Base-by-base conservation (phyloP, 768 basidiomycete genomes). In the Coprinellus aureogranulatus region DNA sequence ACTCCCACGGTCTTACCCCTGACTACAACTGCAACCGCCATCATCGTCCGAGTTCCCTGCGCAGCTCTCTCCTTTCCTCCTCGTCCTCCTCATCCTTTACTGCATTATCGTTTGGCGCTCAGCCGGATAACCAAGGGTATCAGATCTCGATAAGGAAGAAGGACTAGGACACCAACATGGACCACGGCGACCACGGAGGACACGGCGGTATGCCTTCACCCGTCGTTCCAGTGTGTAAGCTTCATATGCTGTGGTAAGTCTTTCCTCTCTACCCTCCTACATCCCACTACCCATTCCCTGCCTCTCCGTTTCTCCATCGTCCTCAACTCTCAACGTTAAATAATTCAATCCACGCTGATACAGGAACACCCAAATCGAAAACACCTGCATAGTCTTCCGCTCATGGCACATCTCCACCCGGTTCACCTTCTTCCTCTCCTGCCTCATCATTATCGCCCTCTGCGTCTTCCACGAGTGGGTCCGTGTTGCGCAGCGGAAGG, bases 401-500 rank as follows among this genome's bases (percentile, higher is more conserved):
- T 77, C 80, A 60, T 94, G 91, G 89, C 90, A 92, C 74, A 83
- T 94, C 63, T 73, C 65, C 59, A 80, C 86, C 23, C 73, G 68
- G 50, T 60, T 75, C 57, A 70, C 74, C 25, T 91, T 94, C 68
- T 60, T 85, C 59, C 60, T 87, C 59, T 91, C 90, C 25, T 86
- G 83, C 70, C 44, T 86, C 60, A 80, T 75, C 55, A 85, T 94
- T 70, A 77, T 87, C 55, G 72, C 71, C 0, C 79, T 94, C 27
- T 85, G 89, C 51, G 73, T 91, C n/a, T 72, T 86, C 55, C 94
- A 86, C 71, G 92, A 94, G 67, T 94, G 89, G 69, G 79, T 93
- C 51, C 84, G 90, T 53, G 76, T 77, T 41, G 78, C 86, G 61
- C 84, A 85, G 69, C 79, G 75, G 63, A 70, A 69, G 41, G 73